Base-by-base conservation (phyloP, 352 stramenopile species). In the Phytophthora sp. region DNA sequence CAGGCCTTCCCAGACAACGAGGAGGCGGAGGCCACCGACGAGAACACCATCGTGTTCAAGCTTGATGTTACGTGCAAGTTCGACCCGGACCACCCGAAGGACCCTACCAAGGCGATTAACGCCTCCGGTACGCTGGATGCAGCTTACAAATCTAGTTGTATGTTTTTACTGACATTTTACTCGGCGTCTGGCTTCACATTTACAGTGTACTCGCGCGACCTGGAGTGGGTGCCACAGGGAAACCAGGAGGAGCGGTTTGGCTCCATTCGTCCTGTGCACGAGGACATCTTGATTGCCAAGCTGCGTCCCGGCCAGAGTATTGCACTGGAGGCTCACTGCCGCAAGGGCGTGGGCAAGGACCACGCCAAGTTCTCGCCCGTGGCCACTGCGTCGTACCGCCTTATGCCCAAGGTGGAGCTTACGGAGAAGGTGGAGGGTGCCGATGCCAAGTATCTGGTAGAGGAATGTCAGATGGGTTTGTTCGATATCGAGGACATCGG, bases 341-440 rank as follows among this genome's bases (percentile, higher is more conserved):
- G 91, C 18, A 97, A 98, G 73, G 96, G 97, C 21, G 87, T 98
- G 5, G 97, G 96, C 18, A 98, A 98, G 61, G 96, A 99, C 71
- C 97, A 99, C 77, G 97, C 97, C 48, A 99, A 99, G 75, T 99
- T 96, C 64, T 98, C 92, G 20, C 97, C 97, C 2, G 97, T 99
- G 15, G 89, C 94, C 1, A 99, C 96, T 5, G 97, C 97, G 18
- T 97, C 88, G 50, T 99, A 99, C 79, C 82, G 94, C 37, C 60
- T 99, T 49, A 87, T 98, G 72, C 94, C 95, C 4, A 77, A 96
- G 53, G 78, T 95, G 28, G 71, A 89, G 44, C 76, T 95, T 27
- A 83, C 77, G 49, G 65, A 89, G 53, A 79, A 77, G 10, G 67
- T 96, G 10, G 70, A 81, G 24, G 86, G 82, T 20, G 70, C 69